phyloP scores from a whole-genome alignment of 768 basidiomycete species.

The Trametes punicea region DNA sequence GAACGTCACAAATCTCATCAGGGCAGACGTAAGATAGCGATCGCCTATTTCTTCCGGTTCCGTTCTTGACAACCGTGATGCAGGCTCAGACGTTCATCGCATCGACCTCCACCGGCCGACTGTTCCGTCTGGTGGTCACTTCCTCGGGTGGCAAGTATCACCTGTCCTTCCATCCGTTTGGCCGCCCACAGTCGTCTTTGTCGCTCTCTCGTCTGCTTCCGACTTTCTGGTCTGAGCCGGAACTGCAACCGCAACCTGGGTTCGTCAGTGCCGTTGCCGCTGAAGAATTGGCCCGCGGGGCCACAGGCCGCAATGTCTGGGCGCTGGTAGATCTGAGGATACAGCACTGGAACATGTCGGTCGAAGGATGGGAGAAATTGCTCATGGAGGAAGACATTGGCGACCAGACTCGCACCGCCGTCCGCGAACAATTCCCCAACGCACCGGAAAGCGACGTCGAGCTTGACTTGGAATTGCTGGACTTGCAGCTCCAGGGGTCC shows the following conservation, averaged over 20 bases:
- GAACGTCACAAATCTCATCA: slow-evolving; percentile 61
- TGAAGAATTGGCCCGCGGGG: slow-evolving; percentile 35
- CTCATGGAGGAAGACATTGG: slow-evolving; percentile 55
- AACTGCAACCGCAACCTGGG: slow-evolving; percentile 45
- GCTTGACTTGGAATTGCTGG: slow-evolving; percentile 72
- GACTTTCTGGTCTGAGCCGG: slow-evolving; percentile 41
- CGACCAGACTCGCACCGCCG: slow-evolving; percentile 42
- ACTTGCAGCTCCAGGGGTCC: slow-evolving; percentile 60
- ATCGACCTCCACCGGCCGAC: slow-evolving; percentile 62
- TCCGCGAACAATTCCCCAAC: slow-evolving; percentile 41
- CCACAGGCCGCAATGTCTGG: slow-evolving; percentile 59
- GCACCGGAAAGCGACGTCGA: slow-evolving; percentile 41
- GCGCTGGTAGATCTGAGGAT: slow-evolving; percentile 62
- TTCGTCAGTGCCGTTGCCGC: slow-evolving; percentile 66
- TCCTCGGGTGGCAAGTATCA: slow-evolving; percentile 69
- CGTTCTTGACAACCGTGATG: neutral
- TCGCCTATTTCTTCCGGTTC: slow-evolving; percentile 13
- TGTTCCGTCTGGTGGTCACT: slow-evolving; percentile 62
- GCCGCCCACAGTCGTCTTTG: slow-evolving; percentile 46
- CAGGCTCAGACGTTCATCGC: slow-evolving; percentile 66
- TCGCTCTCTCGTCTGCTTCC: slow-evolving; percentile 44
- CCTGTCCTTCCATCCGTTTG: slow-evolving; percentile 55
- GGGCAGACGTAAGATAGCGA: slow-evolving; percentile 51
- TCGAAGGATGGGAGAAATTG: slow-evolving; percentile 71
- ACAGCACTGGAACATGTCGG: slow-evolving; percentile 66